Evolutionary conservation across 768 basidiomycete genomes (phyloP).

Genomic region (Harrya chromipes): DNA sequence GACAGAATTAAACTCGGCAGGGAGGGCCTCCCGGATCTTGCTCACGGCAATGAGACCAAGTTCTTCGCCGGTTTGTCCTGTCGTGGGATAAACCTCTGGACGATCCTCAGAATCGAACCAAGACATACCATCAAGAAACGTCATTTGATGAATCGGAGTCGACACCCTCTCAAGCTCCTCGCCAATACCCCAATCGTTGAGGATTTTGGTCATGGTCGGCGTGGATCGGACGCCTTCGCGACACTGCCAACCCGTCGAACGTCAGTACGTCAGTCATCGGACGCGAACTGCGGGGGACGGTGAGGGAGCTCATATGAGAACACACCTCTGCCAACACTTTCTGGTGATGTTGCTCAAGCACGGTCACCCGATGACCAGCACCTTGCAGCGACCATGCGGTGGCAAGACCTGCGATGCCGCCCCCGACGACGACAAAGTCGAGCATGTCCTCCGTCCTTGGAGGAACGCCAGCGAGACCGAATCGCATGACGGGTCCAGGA

Average conservation of each 20-base stretch:
- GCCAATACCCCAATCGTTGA: slow-evolving; percentile 52
- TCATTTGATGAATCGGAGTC: slow-evolving; percentile 11
- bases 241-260: slow-evolving; percentile 16
- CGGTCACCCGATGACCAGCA: slow-evolving; percentile 54
- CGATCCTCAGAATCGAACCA: no score
- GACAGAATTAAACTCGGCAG: slow-evolving; percentile 45
- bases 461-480: slow-evolving; percentile 4
- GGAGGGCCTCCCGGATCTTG: slow-evolving; percentile 41
- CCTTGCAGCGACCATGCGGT: slow-evolving; percentile 50
- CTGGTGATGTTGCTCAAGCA: slow-evolving; percentile 47
- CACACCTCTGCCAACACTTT: slow-evolving; percentile 37
- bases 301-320: background rate
- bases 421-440: slow-evolving; percentile 24
- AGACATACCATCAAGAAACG: slow-evolving; percentile 16
- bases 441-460: slow-evolving; percentile 14
- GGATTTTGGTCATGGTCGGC: slow-evolving; percentile 56
- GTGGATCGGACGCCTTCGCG: slow-evolving; percentile 42
- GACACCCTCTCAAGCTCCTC: slow-evolving; percentile 38
- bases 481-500: slow-evolving; percentile 2
- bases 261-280: background rate
- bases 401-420: slow-evolving; percentile 49
- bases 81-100: background rate
- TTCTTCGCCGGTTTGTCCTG: slow-evolving; percentile 41
- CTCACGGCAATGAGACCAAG: slow-evolving; percentile 45
- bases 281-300: background rate